Evolutionary conservation across 495 filamentous ascomycete species (phyloP), one percentile per base, ranked within the genome.

Genomic region (Haplographium delicatum): DNA sequence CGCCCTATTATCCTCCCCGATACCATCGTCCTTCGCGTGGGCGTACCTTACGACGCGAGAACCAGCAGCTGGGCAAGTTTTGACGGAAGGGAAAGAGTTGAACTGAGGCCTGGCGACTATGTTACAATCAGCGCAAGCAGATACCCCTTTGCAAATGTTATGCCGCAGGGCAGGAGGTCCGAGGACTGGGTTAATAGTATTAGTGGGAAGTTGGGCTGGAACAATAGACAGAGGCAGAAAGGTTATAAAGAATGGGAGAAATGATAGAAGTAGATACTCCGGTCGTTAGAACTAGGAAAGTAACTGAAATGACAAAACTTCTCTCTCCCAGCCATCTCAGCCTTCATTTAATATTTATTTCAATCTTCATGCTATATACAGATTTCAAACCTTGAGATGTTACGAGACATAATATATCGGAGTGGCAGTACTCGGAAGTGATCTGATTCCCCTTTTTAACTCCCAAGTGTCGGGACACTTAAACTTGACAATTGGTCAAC

Each of bases 161-260:
- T 91, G 68, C 81, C 84, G 9, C 76, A 82, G 15, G 86, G 86
- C 4, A 68, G 83, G 44, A 72, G 82, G 45, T 85, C 80, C 48
- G 88, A 94, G 63, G 90, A 96, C 53, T 98, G 93, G 93, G 83
- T 97, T 19, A 88, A 90, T 53, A 89, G 84, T 58, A 91, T 98
- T 50, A 85, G 79, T 26, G 81, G 87, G 47, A 97, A 93, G 46
- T 68, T 98, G 61, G 84, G 91, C 50, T 98, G 93, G 93, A 97
- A 97, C 64, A 79, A 82, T 42, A 78, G 76, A 56, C 88, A 89
- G 66, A 94, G 90, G 71, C 80, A 82, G 63, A 79, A 75, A 65
- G 67, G 68, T 28, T 76, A 68, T 44, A 75, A 71, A 60, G 67
- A 70, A 54, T 80, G 72, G 76, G n/a, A n/a, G n/a, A n/a, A n/a